These are phyloP conservation scores for Microcera coccophila DNA, from an alignment of 2,329 filamentous ascomycete genomes.

Conservation along the genomic window DNA sequence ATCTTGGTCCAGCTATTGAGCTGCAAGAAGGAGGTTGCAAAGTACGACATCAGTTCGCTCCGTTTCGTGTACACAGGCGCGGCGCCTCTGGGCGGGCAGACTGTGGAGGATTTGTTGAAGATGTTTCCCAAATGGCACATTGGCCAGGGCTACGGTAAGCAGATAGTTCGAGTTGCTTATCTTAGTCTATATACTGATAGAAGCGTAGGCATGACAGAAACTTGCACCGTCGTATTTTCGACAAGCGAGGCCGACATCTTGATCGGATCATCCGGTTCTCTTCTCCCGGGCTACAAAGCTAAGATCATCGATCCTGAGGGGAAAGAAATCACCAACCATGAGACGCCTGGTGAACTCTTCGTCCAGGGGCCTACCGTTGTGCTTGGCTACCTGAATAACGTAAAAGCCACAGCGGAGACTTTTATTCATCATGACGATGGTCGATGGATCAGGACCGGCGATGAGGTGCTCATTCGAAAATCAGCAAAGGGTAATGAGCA, in stretches of 20 bases:
- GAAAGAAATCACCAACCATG: slow-evolving; percentile 61
- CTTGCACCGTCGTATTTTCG: slow-evolving; percentile 61
- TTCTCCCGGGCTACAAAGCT: slow-evolving; percentile 60
- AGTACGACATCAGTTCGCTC: slow-evolving; percentile 69
- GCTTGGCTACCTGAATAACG: slow-evolving; percentile 82
- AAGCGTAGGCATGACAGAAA: slow-evolving; percentile 64
- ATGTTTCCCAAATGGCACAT: slow-evolving; percentile 63
- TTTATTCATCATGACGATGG: slow-evolving; percentile 65
- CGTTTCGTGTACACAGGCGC: slow-evolving; percentile 65
- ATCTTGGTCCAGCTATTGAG: slow-evolving; percentile 73
- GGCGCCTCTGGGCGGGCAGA: slow-evolving; percentile 68
- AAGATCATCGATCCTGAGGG: slow-evolving; percentile 65
- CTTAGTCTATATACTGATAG: neutral
- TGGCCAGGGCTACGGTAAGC: slow-evolving; percentile 66
- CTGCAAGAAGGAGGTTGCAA: slow-evolving; percentile 52
- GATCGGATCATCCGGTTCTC: slow-evolving; percentile 64
- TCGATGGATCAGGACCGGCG: slow-evolving; percentile 78
- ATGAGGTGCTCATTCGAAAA: slow-evolving; percentile 70
- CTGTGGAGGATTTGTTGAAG: slow-evolving; percentile 57
- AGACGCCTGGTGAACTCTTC: slow-evolving; percentile 75
- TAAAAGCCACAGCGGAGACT: slow-evolving; percentile 75
- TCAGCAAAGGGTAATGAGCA: slow-evolving; percentile 69
- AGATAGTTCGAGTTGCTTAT: too few species aligned
- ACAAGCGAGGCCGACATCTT: slow-evolving; percentile 58
- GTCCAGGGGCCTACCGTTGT: slow-evolving; percentile 74